phyloP scores from a whole-genome alignment of 306 rosid species.

The Trichosanthes truncata region DNA sequence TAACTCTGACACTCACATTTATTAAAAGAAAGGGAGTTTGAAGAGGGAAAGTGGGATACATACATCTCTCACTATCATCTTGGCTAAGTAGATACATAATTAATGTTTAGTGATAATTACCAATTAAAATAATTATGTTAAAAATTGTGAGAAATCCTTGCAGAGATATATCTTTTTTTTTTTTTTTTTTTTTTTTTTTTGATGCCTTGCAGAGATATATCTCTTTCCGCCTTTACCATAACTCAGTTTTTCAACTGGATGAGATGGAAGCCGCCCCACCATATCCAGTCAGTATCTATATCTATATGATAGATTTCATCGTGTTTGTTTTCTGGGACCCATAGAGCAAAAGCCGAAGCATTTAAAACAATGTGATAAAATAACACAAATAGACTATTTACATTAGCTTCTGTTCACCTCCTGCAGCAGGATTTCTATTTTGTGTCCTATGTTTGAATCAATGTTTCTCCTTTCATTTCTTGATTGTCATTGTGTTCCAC shows the following conservation, averaged over 20 bases:
- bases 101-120: neutral
- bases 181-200: too few species aligned
- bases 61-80: neutral
- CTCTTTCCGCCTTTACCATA: neutral
- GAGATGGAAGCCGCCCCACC: neutral
- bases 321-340: neutral
- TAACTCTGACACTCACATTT: neutral
- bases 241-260: neutral
- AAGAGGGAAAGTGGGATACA: neutral
- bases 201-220: neutral
- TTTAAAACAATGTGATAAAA: neutral
- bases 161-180: neutral
- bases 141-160: neutral
- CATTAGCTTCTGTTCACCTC: conserved; percentile 5
- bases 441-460: neutral
- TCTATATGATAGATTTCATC: neutral
- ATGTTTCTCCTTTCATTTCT: neutral
- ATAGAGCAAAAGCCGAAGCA: neutral
- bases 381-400: neutral
- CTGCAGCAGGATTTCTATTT: neutral
- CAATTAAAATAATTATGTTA: neutral
- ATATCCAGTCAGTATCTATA: neutral
- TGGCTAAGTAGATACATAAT: neutral
- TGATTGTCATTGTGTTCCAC: neutral
- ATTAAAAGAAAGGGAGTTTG: neutral